These are phyloP conservation scores for Populus hybrid DNA, from an alignment of 441 rosid genomes.

Conservation along the genomic window DNA sequence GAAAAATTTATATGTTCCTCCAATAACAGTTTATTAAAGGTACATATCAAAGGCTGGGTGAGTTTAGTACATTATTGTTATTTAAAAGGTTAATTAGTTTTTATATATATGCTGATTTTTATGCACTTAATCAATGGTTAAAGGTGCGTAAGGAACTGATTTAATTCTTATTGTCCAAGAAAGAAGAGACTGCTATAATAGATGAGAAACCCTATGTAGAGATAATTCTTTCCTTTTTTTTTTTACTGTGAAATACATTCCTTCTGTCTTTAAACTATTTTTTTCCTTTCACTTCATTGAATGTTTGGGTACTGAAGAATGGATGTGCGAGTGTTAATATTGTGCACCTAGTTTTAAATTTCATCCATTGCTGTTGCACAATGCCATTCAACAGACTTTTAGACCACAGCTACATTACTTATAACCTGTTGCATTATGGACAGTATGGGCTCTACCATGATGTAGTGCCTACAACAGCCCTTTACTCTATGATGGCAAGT, in stretches of 20 bases:
- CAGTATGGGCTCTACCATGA: background rate
- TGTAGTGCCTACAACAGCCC: background rate
- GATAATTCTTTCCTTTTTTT: background rate
- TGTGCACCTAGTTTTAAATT: background rate
- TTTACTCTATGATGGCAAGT: background rate
- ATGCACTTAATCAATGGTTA: background rate
- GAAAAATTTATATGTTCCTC: background rate
- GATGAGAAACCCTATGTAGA: background rate
- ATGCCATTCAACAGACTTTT: background rate
- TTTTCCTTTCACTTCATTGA: background rate
- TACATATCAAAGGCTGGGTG: background rate
- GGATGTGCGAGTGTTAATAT: background rate
- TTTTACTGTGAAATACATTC: background rate
- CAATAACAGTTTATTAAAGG: background rate
- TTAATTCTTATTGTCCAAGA: background rate
- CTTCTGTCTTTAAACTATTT: background rate
- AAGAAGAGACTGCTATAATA: background rate
- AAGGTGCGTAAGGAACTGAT: background rate
- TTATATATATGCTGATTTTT: background rate
- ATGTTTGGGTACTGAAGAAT: background rate
- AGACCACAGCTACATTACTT: background rate
- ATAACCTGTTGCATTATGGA: background rate
- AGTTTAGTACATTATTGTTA: background rate
- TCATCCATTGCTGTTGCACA: background rate
- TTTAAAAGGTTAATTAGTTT: background rate